Percentiles rank a stretch among this genome's conserved stretches.
Evolutionary conservation across 768 basidiomycete genomes (phyloP).

Genomic region (Suillus discolor): DNA sequence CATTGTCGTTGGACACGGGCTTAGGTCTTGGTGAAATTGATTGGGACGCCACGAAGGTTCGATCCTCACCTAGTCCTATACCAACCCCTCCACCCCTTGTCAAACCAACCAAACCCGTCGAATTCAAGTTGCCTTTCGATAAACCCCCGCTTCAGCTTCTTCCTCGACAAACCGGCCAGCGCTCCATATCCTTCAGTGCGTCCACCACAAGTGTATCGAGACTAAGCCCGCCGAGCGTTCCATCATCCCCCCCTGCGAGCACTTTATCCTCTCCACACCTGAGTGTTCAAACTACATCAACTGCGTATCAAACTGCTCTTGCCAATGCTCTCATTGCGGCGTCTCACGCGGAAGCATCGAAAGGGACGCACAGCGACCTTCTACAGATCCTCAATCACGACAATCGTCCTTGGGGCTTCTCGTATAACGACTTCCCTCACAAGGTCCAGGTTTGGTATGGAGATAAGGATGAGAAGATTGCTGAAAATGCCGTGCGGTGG

Average conservation of each 20-base stretch:
- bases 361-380: slow-evolving; percentile 89
- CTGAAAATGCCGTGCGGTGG: slow-evolving; percentile 88
- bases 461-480: slow-evolving; percentile 91
- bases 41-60: slow-evolving; percentile 40
- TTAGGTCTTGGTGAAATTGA: slow-evolving; percentile 57
- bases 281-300: slow-evolving; percentile 26
- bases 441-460: slow-evolving; percentile 90
- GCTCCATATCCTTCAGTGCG: slow-evolving; percentile 68
- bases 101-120: slow-evolving; percentile 26
- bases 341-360: slow-evolving; percentile 92
- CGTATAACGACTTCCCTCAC: slow-evolving; percentile 78
- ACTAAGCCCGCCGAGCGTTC: slow-evolving; percentile 50
- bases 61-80: slow-evolving; percentile 3
- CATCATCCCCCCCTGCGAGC: slow-evolving; percentile 55
- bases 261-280: slow-evolving; percentile 33
- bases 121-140: slow-evolving; percentile 29
- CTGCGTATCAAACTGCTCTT: slow-evolving; percentile 62
- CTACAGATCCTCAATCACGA: slow-evolving; percentile 91
- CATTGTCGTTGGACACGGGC: slow-evolving; percentile 55
- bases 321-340: slow-evolving; percentile 91
- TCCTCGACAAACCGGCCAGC: slow-evolving; percentile 56
- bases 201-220: slow-evolving; percentile 30
- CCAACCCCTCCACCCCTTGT: slow-evolving; percentile 15
- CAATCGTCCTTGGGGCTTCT: slow-evolving; percentile 88
- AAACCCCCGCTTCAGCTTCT: slow-evolving; percentile 37